Percentiles rank a stretch among this genome's conserved stretches.
phyloP scores from a whole-genome alignment of 805 yeast genomes.

The Candida sphagnicola region DNA sequence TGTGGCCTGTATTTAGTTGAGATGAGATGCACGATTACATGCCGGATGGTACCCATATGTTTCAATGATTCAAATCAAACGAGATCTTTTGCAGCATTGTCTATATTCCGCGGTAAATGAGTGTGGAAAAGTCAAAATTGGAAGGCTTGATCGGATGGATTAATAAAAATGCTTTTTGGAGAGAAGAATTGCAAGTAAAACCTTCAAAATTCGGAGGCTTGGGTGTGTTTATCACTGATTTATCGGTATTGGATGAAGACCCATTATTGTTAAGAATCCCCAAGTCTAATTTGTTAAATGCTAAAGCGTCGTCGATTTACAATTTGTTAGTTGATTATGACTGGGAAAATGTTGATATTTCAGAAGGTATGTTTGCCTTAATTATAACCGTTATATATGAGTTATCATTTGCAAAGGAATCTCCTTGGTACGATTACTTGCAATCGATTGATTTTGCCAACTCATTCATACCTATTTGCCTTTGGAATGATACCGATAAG shows the following conservation, averaged over 20 bases:
- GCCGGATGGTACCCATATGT: no score
- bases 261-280: conserved; percentile 49
- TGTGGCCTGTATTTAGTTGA: not conserved
- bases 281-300: conserved; percentile 55
- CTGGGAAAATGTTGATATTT: conserved; percentile 21
- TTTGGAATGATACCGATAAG: conserved; percentile 57
- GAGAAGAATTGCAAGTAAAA: conserved; percentile 43
- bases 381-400: conserved; percentile 74
- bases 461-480: conserved; percentile 50
- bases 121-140: not conserved
- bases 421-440: conserved; percentile 82
- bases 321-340: conserved; percentile 59
- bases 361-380: conserved; percentile 58
- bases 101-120: no score
- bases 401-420: conserved; percentile 45
- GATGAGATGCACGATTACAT: not conserved
- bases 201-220: conserved; percentile 52
- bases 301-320: conserved; percentile 57
- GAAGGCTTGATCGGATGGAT: conserved; percentile 43
- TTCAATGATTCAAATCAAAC: no score
- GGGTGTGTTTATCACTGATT: conserved; percentile 61
- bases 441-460: conserved; percentile 42
- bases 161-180: conserved; percentile 52
- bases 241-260: conserved; percentile 19
- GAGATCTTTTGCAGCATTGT: no score